These are phyloP conservation scores for Lolium perenne DNA, from an alignment of 176 grass and related monocot species.

Conservation along the genomic window DNA sequence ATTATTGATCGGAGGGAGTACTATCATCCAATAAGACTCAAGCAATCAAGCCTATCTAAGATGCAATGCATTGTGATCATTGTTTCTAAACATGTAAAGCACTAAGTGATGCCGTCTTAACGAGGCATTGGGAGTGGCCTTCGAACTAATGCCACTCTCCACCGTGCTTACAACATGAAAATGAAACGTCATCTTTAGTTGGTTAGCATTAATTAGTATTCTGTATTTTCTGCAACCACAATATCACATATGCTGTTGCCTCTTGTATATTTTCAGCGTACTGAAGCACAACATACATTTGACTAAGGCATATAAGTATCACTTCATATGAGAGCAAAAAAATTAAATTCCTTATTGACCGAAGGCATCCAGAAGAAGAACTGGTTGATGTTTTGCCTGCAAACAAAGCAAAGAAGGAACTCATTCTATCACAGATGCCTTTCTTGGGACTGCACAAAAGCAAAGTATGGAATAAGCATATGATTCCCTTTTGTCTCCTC, in stretches of 20 bases:
- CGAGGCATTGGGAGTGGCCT: too few species aligned
- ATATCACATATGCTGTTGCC: conserved; percentile 41
- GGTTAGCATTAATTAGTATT: conserved; percentile 46
- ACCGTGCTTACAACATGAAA: conserved; percentile 34
- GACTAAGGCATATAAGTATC: conserved; percentile 52
- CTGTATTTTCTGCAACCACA: conserved; percentile 28
- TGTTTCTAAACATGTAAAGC: too few species aligned
- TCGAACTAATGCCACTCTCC: conserved; percentile 37
- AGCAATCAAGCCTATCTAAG: neutral
- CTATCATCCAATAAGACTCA: neutral
- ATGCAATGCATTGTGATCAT: too few species aligned
- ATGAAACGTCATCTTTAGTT: conserved; percentile 34
- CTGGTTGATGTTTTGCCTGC: conserved; percentile 56
- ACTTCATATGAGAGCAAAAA: conserved; percentile 37
- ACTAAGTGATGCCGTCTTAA: too few species aligned
- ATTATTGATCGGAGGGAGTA: too few species aligned
- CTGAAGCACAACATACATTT: conserved; percentile 32
- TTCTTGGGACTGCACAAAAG: conserved; percentile 77
- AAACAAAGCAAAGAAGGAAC: conserved; percentile 71
- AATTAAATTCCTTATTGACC: conserved; percentile 78
- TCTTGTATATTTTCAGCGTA: conserved; percentile 41
- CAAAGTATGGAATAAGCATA: conserved; percentile 90
- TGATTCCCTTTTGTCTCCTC: conserved; percentile 92
- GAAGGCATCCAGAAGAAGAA: conserved; percentile 83
- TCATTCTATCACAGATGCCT: conserved; percentile 78